Evolutionary conservation across 2,329 filamentous ascomycete species (phyloP).

Genomic region (Akanthomyces muscarius): DNA sequence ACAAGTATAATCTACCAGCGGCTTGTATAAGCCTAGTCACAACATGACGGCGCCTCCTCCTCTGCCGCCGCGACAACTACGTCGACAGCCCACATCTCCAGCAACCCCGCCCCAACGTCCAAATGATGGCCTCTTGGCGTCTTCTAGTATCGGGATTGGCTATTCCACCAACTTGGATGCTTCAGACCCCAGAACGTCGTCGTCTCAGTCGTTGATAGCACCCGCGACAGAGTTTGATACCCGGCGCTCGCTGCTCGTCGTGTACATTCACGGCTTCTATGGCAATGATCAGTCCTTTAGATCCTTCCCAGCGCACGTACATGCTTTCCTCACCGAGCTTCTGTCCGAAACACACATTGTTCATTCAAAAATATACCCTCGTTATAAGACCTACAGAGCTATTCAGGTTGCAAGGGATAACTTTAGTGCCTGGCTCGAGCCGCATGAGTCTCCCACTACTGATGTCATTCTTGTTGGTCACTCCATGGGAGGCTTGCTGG

Average conservation of each 20-base stretch:
- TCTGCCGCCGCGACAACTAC: not conserved
- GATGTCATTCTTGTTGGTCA: conserved; percentile 83
- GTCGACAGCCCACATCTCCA: not conserved
- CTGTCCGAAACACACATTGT: conserved; percentile 72
- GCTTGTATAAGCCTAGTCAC: not conserved
- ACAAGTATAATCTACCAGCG: not conserved
- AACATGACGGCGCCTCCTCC: conserved; percentile 10
- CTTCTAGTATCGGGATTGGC: not conserved
- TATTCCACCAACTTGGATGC: conserved; percentile 4
- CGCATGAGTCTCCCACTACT: conserved; percentile 68
- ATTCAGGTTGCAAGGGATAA: conserved; percentile 73
- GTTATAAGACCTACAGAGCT: conserved; percentile 70
- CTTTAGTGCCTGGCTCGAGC: conserved; percentile 77
- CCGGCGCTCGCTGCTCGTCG: conserved; percentile 61
- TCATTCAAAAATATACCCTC: conserved; percentile 81
- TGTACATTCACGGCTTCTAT: conserved; percentile 90
- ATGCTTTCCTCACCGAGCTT: conserved; percentile 64
- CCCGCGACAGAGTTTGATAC: conserved; percentile 23
- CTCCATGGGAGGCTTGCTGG: conserved; percentile 82
- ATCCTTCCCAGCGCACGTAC: conserved; percentile 83
- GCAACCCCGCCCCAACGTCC: not conserved
- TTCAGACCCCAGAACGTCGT: conserved; percentile 46
- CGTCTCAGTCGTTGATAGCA: conserved; percentile 41
- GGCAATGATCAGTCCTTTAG: conserved; percentile 83
- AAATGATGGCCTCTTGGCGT: not conserved